Percentiles rank a stretch among this genome's conserved stretches.
phyloP scores from a whole-genome alignment of 1,284 basidiomycete genomes.

The Amylostereum chailletii region DNA sequence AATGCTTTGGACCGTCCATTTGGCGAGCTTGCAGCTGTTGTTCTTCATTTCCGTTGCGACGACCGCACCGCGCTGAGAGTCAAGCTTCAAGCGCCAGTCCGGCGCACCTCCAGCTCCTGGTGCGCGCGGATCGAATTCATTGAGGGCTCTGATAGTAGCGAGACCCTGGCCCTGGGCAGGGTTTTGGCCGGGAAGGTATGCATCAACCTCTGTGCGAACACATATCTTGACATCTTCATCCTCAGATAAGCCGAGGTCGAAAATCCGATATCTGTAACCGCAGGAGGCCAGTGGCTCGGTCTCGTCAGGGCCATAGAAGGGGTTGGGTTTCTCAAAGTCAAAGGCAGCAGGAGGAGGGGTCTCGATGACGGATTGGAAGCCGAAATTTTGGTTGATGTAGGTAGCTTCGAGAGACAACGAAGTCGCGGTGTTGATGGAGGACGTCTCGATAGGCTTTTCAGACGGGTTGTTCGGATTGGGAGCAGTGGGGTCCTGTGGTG shows the following conservation, averaged over 20 bases:
- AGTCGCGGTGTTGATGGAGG: slow-evolving; percentile 88
- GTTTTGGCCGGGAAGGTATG: slow-evolving; percentile 63
- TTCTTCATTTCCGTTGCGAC: slow-evolving; percentile 99
- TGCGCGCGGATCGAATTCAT: slow-evolving; percentile 94
- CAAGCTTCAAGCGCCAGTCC: slow-evolving; percentile 95
- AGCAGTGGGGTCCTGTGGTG: slow-evolving; percentile 80
- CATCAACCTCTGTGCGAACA: slow-evolving; percentile 95
- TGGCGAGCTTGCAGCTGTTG: slow-evolving; percentile 96
- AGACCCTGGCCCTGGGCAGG: slow-evolving; percentile 71
- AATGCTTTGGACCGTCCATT: slow-evolving; percentile 95
- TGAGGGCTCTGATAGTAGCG: slow-evolving; percentile 90
- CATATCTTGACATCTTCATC: slow-evolving; percentile 90
- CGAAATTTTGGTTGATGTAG: slow-evolving; percentile 99
- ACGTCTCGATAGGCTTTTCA: slow-evolving; percentile 62
- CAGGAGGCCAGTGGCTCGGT: slow-evolving; percentile 93
- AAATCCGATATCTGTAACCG: slow-evolving; percentile 94
- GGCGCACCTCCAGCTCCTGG: slow-evolving; percentile 89
- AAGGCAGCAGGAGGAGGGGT: slow-evolving; percentile 50
- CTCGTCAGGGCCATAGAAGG: slow-evolving; percentile 93
- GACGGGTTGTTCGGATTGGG: slow-evolving; percentile 67
- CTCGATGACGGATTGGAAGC: slow-evolving; percentile 91
- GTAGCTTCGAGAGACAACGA: slow-evolving; percentile 95
- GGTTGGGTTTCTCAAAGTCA: slow-evolving; percentile 82
- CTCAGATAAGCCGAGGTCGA: slow-evolving; percentile 85
- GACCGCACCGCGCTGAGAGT: slow-evolving; percentile 94